Evolutionary conservation across 768 basidiomycete genomes (phyloP), one percentile per base, ranked within the genome.

Genomic region (Mycena maculata): DNA sequence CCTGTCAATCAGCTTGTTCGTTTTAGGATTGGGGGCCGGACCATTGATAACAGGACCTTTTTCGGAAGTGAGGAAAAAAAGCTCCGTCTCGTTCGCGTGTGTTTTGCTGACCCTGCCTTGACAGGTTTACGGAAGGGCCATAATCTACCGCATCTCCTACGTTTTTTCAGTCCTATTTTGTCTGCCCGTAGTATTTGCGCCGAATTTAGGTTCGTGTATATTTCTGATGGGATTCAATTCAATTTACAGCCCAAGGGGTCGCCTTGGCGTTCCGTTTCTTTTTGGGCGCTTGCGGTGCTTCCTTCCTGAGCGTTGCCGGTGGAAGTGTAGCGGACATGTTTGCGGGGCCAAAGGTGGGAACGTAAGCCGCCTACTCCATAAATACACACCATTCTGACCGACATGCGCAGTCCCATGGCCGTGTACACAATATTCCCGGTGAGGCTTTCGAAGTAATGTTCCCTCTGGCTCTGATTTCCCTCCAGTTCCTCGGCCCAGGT

Each of bases 171-270:
- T 92, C 71, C 72, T 86, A 1, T 84, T 91, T 60, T 87, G 88
- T n/a, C 90, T 90, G 72, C 90, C 92, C 0, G 88, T 92, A 8
- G 90, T 92, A 1, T 94, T 95, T 66, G 85, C 91, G 1, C 88
- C 87, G 4, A 82, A 92, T 70, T 83, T 88, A 27, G 83, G 90
- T 90, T 54, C 50, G n/a, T n/a, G 86, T 78, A 28, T 16, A 15
- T 20, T 31, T 13, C 20, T 20, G n/a, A n/a, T n/a, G n/a, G 20
- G 2, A n/a, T n/a, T n/a, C n/a, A n/a, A n/a, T n/a, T n/a, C n/a
- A n/a, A n/a, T 16, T n/a, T 8, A 15, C 20, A n/a, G 5, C 41
- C 41, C 33, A 13, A 36, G 33, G 33, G 6, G 33, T 36, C 33
- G 8, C 13, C 33, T 13, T 36, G 8, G 13, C 33, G 13, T 85